Base-by-base conservation (phyloP, 768 basidiomycete species). In the Tricholoma sp. region DNA sequence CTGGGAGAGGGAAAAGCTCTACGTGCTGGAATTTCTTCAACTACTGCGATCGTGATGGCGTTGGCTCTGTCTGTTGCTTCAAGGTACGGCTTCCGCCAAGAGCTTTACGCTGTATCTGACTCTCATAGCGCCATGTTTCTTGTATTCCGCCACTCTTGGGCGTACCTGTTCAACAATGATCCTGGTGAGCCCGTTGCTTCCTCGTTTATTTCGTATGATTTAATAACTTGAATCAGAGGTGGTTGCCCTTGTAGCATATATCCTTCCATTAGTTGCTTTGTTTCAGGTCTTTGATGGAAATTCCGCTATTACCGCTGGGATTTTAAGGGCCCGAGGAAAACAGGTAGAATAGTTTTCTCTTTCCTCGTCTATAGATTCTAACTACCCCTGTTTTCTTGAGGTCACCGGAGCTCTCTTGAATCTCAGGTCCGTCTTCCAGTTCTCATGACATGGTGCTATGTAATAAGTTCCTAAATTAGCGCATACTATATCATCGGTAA, bases 221-320 rank as follows among this genome's bases (percentile, higher is more conserved):
- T 22, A 41, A 12, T 24, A 46, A 12, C 39, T 37, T 61, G 9
- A 54, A 34, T 53, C 69, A 74, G 85, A 81, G 69, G 81, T 83
- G 3, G 82, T 88, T 12, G 49, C 57, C 1, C 70, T 86, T 6
- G 86, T 91, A 11, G 85, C 90, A 0, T 71, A 76, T 2, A 85
- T 94, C 55, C 67, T 94, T 12, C 90, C 91, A 0, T 74, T 90
- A 7, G 84, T 96, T 4, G 83, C 86, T 7, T 74, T 89, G 24
- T 89, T 86, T 76, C 89, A 97, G 70, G 83, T 96, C 3, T 88
- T 94, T 57, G 96, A 99, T 63, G 91, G 87, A 0, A 76, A 84
- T 10, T 68, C 79, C 2, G 85, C 80, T 0, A 81, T 94, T 5
- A 79, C 83, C 0, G 81, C 79, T 6, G 94, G 94, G 2, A 83